Base-by-base conservation (phyloP, 1,139 yeast genomes). In the Geotrichum carabidarum region DNA sequence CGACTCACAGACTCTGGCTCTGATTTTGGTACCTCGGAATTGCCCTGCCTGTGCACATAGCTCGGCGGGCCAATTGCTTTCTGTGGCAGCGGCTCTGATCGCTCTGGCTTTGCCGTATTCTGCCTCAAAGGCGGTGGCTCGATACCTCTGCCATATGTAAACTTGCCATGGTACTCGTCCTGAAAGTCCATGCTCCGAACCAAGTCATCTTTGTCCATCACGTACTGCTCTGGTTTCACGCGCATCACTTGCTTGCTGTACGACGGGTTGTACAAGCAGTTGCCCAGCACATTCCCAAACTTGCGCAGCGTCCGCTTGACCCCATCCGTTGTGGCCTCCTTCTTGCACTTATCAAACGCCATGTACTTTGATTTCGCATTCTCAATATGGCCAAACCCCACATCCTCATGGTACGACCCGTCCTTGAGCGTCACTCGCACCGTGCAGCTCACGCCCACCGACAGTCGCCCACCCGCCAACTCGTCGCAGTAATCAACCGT, bases 301-400 rank as follows among this genome's bases (percentile, higher is more conserved):
- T 84, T 82, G 57, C 94, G 74, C 60, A 86, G 73, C 35, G 91
- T 84, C 43, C 95, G 72, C 67, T 86, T 86, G 59, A 85, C 67
- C 0, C 84, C 95, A 68, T 86, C 94, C 0, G 95, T 86, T 31
- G 82, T 78, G 1, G 93, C 94, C 65, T 86, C 91, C 62, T 86
- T 86, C 62, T 81, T 80, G 64, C 88, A 73, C 65, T 86, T 86
- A 59, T 86, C 94, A 67, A 81, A 83, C 0, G 93, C 94, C 71
- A 78, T 76, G 8, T 83, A 81, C 64, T 81, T 82, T 45, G 75
- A 72, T 55, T 77, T 78, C 50, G 84, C 82, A 63, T 86, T 86
- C 47, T 83, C 88, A 50, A 82, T 78, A 56, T 76, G 80, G 12
- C 95, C 95, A 64, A 81, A 84, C 0, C 95, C 95, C 46, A 84